A percentile compares a stretch with the other conserved stretches of the same genome.
Conservation (phyloP, 1,139 yeast genomes). For the Saccharomyces hybrid region DNA sequence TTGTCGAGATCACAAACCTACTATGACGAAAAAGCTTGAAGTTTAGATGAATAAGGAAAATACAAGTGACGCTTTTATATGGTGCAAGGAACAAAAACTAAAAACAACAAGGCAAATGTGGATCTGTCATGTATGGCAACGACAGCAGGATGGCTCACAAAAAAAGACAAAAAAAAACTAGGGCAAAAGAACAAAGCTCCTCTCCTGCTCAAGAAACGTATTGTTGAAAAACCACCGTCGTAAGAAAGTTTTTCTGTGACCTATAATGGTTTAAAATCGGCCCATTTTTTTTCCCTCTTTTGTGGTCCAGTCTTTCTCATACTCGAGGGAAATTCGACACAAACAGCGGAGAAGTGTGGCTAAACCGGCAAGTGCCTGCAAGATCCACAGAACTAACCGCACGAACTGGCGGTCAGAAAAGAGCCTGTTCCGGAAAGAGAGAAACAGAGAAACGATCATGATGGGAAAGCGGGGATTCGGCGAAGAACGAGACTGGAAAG, state of each 20-base stretch:
- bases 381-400: not conserved
- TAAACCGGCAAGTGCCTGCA: constrained; percentile 1
- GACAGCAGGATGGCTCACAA: not conserved
- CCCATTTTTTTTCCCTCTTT: not conserved
- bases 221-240: constrained; percentile 1
- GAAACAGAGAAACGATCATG: not conserved
- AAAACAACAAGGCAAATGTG: not conserved
- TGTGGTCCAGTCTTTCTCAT: not conserved
- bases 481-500: not conserved
- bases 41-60: not conserved
- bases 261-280: not conserved
- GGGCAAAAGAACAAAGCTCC: not conserved
- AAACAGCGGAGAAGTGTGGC: not conserved
- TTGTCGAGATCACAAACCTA: not conserved
- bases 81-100: not conserved
- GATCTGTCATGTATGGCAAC: not conserved
- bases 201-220: not conserved
- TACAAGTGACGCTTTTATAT: not conserved
- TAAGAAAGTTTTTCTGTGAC: not conserved
- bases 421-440: not conserved
- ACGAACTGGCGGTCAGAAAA: not conserved
- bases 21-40: not conserved
- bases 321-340: not conserved
- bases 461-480: not conserved
- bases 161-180: not conserved